Evolutionary conservation across 495 filamentous ascomycete species (phyloP).

Genomic region (Daldinia vernicosa): DNA sequence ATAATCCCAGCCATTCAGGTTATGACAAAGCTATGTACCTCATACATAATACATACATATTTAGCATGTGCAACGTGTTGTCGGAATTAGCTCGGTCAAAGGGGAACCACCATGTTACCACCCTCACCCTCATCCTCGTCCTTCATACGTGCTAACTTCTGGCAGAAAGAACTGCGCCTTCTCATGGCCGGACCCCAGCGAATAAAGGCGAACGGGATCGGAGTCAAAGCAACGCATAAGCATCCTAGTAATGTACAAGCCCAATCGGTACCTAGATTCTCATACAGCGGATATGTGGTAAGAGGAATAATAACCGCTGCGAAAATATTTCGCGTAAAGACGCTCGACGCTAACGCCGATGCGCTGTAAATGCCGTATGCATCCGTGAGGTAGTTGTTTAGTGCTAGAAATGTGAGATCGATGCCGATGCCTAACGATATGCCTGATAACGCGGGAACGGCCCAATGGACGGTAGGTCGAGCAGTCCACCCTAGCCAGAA

Average conservation of each 20-base stretch:
- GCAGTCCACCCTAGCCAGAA: slow-evolving; percentile 79
- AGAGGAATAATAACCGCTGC: slow-evolving; percentile 63
- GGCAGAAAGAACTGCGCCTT: slow-evolving; percentile 9
- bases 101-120: neutral
- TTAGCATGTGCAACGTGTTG: neutral
- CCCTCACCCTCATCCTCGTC: neutral
- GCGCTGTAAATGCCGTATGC: slow-evolving; percentile 75
- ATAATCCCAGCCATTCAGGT: neutral
- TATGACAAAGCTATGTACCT: neutral
- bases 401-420: slow-evolving; percentile 69
- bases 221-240: neutral
- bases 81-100: slow-evolving; percentile 1
- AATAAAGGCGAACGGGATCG: slow-evolving; percentile 18
- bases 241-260: slow-evolving; percentile 7
- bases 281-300: slow-evolving; percentile 6
- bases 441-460: slow-evolving; percentile 65
- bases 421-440: slow-evolving; percentile 73
- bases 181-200: slow-evolving; percentile 6
- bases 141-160: slow-evolving; percentile 4
- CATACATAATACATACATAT: too few species aligned
- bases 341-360: slow-evolving; percentile 68
- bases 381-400: slow-evolving; percentile 75
- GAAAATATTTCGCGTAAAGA: slow-evolving; percentile 63
- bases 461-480: slow-evolving; percentile 63
- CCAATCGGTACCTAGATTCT: slow-evolving; percentile 7